Percentiles rank a stretch among this genome's conserved stretches.
These are phyloP conservation scores for Amanita pallidorosea DNA, from an alignment of 768 basidiomycete species.

Conservation along the genomic window DNA sequence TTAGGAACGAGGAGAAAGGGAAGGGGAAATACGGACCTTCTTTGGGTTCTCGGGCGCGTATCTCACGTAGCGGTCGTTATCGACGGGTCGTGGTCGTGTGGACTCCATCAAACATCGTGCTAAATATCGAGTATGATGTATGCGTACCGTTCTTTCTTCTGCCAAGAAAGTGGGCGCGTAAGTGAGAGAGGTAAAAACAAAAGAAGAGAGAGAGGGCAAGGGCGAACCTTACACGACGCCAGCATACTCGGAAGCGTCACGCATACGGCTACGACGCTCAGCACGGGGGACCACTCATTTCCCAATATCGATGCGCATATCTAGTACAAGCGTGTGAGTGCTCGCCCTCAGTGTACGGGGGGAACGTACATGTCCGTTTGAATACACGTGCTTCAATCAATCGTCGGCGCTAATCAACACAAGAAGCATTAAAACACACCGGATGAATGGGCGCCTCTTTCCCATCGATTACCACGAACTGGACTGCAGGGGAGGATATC, in stretches of 20 bases:
- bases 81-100: conserved; percentile 38
- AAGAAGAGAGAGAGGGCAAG: not conserved
- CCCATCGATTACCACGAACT: conserved; percentile 62
- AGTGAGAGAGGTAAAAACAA: not conserved
- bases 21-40: conserved; percentile 41
- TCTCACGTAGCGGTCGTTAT: conserved; percentile 76
- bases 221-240: conserved; percentile 74
- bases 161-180: not conserved
- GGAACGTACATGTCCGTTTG: conserved; percentile 67
- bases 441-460: conserved; percentile 70
- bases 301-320: conserved; percentile 89
- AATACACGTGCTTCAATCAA: conserved; percentile 61
- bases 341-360: not conserved
- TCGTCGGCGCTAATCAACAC: not conserved
- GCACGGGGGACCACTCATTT: conserved; percentile 84
- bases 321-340: conserved; percentile 22
- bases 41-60: conserved; percentile 78
- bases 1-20: not conserved
- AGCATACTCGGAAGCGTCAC: conserved; percentile 89
- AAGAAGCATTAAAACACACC: conserved; percentile 25
- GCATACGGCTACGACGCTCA: conserved; percentile 73
- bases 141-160: conserved; percentile 53
- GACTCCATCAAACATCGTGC: not conserved
- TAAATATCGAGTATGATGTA: not conserved
- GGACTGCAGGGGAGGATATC: conserved; percentile 80